These are phyloP conservation scores for Melaleuca quinquenervia DNA, from an alignment of 345 rosid genomes.

Conservation along the genomic window DNA sequence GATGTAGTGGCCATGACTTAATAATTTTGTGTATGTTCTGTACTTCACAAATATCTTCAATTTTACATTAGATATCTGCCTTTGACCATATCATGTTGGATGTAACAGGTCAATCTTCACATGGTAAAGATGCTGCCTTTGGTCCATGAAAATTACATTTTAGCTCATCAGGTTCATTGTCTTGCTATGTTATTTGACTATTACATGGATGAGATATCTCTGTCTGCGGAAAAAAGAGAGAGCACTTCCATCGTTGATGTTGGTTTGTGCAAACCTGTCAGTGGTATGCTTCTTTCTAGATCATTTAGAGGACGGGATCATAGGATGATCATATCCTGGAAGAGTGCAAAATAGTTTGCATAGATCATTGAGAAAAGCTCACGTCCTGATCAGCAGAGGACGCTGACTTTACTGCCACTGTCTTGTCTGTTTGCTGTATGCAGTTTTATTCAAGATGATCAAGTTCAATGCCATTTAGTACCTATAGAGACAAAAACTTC, in stretches of 20 bases:
- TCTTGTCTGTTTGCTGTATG: not conserved
- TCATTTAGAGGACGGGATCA: constrained; percentile 84
- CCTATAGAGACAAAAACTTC: not conserved
- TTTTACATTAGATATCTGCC: not conserved
- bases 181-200: constrained; percentile 85
- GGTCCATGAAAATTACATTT: constrained; percentile 42
- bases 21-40: not conserved
- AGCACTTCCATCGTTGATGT: constrained; percentile 55
- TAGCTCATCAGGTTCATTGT: constrained; percentile 67
- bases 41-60: not conserved
- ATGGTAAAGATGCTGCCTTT: constrained; percentile 53
- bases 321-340: constrained; percentile 89
- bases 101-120: constrained; percentile 67
- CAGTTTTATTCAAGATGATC: not conserved
- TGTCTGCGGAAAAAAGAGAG: constrained; percentile 34
- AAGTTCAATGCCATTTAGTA: not conserved
- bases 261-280: constrained; percentile 72
- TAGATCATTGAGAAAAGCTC: constrained; percentile 15
- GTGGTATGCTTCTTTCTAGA: constrained; percentile 65
- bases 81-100: not conserved
- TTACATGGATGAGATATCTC: constrained; percentile 49
- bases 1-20: not conserved
- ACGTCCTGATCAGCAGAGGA: not conserved
- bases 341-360: constrained; percentile 45
- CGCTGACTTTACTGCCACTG: not conserved